These are phyloP conservation scores for Capsicum chinense DNA, from an alignment of 257 asterid genomes.

Conservation along the genomic window DNA sequence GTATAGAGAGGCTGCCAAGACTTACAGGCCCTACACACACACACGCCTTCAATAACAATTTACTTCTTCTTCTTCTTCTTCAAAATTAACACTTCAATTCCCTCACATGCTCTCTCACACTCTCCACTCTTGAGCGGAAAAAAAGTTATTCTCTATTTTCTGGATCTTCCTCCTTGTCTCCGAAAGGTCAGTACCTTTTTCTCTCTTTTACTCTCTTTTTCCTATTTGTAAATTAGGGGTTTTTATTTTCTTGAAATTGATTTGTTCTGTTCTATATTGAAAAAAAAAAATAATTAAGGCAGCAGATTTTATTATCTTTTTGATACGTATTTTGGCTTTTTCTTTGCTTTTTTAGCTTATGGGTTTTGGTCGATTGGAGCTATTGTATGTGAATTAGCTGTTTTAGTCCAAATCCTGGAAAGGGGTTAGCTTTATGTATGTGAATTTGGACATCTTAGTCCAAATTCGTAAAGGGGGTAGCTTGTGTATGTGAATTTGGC, in stretches of 20 bases:
- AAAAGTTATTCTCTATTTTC: background rate
- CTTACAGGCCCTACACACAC: background rate
- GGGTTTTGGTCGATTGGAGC: background rate
- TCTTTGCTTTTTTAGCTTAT: background rate
- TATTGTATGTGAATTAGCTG: background rate
- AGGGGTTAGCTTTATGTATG: background rate
- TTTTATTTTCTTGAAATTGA: slow-evolving; percentile 7
- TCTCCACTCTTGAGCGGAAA: background rate
- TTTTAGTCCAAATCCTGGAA: background rate
- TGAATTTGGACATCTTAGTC: background rate
- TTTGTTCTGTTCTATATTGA: background rate
- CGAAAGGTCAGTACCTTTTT: slow-evolving; percentile 25
- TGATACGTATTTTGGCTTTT: background rate
- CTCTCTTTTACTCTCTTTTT: background rate
- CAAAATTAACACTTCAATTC: background rate
- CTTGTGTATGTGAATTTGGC: background rate
- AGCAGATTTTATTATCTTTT: background rate
- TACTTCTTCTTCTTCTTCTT: background rate
- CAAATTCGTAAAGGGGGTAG: background rate
- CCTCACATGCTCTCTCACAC: background rate
- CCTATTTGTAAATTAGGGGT: background rate
- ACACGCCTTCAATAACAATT: background rate
- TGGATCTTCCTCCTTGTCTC: slow-evolving; percentile 7
- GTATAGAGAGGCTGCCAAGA: slow-evolving; percentile 12
- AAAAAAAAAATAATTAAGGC: background rate